These are phyloP conservation scores for Capronia americana DNA, from an alignment of 2,329 filamentous ascomycete species.

Conservation along the genomic window DNA sequence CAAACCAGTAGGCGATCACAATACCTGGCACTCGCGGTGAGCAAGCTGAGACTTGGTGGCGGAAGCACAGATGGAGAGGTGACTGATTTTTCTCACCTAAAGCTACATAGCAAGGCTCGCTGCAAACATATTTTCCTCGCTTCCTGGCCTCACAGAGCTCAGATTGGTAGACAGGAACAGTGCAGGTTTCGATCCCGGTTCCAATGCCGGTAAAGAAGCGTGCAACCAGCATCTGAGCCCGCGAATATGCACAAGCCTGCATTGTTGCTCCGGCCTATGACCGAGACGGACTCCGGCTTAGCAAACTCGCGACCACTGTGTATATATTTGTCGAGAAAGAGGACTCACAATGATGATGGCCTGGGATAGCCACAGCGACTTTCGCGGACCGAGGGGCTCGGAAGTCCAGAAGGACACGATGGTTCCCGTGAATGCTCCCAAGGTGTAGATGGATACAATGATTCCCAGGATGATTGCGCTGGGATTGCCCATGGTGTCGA, in stretches of 20 bases:
- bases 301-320: no score
- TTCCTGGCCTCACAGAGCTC: not conserved
- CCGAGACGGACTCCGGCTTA: no score
- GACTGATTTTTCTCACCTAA: no score
- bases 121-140: not conserved
- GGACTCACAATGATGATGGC: no score
- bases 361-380: no score
- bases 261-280: not conserved
- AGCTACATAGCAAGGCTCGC: not conserved
- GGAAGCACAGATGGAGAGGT: no score
- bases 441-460: conserved; percentile 38
- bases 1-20: conserved; percentile 56
- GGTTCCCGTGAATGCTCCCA: conserved; percentile 17
- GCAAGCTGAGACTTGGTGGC: no score
- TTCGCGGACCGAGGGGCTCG: no score
- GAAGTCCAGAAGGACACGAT: not conserved
- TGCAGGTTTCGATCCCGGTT: not conserved
- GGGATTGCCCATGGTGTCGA: conserved; percentile 39
- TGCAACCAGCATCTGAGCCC: not conserved
- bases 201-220: not conserved
- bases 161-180: not conserved
- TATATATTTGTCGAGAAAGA: no score
- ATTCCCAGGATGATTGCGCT: conserved; percentile 27
- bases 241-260: not conserved
- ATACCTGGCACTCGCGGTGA: conserved; percentile 43